Percentiles rank a stretch among this genome's conserved stretches.
Conservation (phyloP, 352 stramenopile species). For the Plasmopara viticola region DNA sequence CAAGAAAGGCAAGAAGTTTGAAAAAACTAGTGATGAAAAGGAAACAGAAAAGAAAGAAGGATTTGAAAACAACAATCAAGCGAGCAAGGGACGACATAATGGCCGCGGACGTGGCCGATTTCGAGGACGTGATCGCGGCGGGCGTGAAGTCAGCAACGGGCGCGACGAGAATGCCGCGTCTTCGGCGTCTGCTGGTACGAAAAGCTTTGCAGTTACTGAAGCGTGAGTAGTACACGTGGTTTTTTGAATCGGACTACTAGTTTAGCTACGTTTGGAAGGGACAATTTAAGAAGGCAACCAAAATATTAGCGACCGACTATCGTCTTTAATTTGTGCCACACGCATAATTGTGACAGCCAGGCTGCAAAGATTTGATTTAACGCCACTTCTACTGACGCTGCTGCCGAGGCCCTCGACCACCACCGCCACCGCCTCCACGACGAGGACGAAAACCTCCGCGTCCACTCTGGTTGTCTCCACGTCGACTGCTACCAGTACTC, state of each 20-base stretch:
- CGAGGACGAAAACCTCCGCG: slow-evolving; percentile 39
- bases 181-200: slow-evolving; percentile 2
- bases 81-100: slow-evolving; percentile 17
- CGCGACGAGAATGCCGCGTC: slow-evolving; percentile 10
- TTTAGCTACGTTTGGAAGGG: neutral
- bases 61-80: slow-evolving; percentile 15
- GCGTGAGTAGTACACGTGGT: slow-evolving; percentile 4
- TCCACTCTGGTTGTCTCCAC: slow-evolving; percentile 46
- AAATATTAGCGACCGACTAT: slow-evolving; percentile 16
- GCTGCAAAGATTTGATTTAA: too few relatives aligned
- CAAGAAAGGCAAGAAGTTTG: slow-evolving; percentile 17
- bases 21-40: slow-evolving; percentile 19
- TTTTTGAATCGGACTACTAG: too few relatives aligned
- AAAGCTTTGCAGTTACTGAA: slow-evolving; percentile 8
- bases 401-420: slow-evolving; percentile 30
- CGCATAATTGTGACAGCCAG: too few relatives aligned
- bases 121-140: slow-evolving; percentile 24
- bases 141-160: slow-evolving; percentile 10
- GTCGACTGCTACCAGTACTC: slow-evolving; percentile 27
- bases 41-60: slow-evolving; percentile 3
- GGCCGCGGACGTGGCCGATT: slow-evolving; percentile 28
- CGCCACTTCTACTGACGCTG: slow-evolving; percentile 28
- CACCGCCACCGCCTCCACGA: slow-evolving; percentile 33
- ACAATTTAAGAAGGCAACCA: slow-evolving; percentile 25
- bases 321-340: neutral